phyloP scores from a whole-genome alignment of 768 basidiomycete genomes.

The Lyophyllum atratum region DNA sequence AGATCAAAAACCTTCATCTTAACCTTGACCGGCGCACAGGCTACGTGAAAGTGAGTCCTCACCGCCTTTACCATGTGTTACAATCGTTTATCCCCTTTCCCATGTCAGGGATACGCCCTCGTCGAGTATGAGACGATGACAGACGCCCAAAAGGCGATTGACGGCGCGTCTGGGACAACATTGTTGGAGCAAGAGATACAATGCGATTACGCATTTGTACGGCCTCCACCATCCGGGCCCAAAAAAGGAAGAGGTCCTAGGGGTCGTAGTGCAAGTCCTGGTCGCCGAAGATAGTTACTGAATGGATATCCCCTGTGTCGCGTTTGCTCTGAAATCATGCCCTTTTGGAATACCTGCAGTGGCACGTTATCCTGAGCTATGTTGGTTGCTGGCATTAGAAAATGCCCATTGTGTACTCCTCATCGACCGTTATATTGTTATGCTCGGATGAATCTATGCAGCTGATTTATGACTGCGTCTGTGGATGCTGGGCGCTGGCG shows the following conservation, averaged over 20 bases:
- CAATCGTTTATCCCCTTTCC: neutral
- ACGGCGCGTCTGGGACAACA: slow-evolving; percentile 80
- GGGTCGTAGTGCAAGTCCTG: slow-evolving; percentile 83
- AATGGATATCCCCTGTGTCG: slow-evolving; percentile 6
- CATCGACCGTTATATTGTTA: neutral
- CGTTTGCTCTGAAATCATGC: neutral
- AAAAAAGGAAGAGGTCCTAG: slow-evolving; percentile 72
- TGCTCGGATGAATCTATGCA: no score
- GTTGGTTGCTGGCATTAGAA: neutral
- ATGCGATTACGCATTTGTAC: slow-evolving; percentile 92
- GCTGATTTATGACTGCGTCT: no score
- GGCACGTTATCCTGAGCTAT: neutral
- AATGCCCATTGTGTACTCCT: neutral
- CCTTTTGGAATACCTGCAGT: neutral
- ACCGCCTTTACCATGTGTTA: slow-evolving; percentile 1
- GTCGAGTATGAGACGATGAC: slow-evolving; percentile 97
- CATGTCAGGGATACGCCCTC: slow-evolving; percentile 88
- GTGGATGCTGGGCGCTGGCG: no score
- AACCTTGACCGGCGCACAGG: slow-evolving; percentile 97
- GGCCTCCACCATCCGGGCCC: slow-evolving; percentile 83
- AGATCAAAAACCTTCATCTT: slow-evolving; percentile 96
- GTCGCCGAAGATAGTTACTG: slow-evolving; percentile 47
- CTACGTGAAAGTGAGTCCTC: slow-evolving; percentile 85
- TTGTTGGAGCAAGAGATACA: slow-evolving; percentile 85
- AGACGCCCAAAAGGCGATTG: slow-evolving; percentile 93